Conservation (phyloP, 176 grass and related monocot species). For the Coix lacrymajobi region DNA sequence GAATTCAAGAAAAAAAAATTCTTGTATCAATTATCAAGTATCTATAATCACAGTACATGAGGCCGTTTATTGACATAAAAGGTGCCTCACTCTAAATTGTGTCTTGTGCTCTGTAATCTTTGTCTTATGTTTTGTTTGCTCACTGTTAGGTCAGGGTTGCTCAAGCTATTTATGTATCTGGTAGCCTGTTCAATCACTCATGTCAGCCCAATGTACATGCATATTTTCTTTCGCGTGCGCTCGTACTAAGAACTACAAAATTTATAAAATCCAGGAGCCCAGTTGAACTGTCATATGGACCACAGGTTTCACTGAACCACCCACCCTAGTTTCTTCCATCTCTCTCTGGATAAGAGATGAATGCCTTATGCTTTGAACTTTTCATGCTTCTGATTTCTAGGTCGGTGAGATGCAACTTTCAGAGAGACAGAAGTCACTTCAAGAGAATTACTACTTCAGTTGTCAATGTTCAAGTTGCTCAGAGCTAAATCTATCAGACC, state of each 20-base stretch:
- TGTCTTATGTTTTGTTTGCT: constrained; percentile 26
- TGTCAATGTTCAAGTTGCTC: constrained; percentile 85
- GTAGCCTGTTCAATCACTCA: constrained; percentile 91
- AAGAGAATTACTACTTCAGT: constrained; percentile 73
- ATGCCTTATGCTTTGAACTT: neutral
- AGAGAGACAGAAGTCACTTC: constrained; percentile 69
- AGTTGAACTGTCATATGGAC: constrained; percentile 90
- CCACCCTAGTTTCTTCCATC: neutral
- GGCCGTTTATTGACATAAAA: neutral
- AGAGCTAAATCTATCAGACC: constrained; percentile 69
- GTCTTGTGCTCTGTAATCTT: constrained; percentile 14
- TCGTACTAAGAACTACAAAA: constrained; percentile 68
- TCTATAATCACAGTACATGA: neutral
- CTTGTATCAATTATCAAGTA: constrained; percentile 5
- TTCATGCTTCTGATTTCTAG: constrained; percentile 39
- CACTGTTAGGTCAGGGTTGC: constrained; percentile 65
- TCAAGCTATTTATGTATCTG: constrained; percentile 82
- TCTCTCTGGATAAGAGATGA: neutral
- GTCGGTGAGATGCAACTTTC: constrained; percentile 65
- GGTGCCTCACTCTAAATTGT: neutral
- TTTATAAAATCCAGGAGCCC: constrained; percentile 63
- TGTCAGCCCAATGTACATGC: constrained; percentile 71
- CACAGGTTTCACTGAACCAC: constrained; percentile 51
- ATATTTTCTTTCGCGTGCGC: constrained; percentile 84
- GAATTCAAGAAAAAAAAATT: neutral